These are phyloP conservation scores for Termitomyces sp. DNA, from an alignment of 768 basidiomycete species.

Conservation along the genomic window DNA sequence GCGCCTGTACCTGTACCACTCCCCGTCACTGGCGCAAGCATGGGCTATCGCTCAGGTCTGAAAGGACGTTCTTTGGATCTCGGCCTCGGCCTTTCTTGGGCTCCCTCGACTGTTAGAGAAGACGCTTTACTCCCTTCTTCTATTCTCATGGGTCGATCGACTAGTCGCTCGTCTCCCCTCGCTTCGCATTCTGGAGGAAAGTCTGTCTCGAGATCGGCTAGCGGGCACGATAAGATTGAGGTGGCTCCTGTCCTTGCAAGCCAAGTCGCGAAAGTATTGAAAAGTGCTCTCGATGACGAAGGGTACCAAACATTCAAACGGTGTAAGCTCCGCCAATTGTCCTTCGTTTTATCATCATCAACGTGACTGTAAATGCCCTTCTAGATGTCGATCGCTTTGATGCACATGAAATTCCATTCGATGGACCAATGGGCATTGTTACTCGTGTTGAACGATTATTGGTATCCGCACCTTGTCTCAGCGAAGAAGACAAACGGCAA, in stretches of 20 bases:
- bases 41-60: slow-evolving; percentile 36
- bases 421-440: slow-evolving; percentile 69
- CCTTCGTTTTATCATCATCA: slow-evolving; percentile 1
- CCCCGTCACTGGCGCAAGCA: slow-evolving; percentile 16
- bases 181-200: slow-evolving; percentile 12
- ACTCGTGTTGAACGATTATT: slow-evolving; percentile 57
- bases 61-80: slow-evolving; percentile 73
- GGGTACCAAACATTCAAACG: slow-evolving; percentile 51
- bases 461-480: slow-evolving; percentile 38
- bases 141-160: slow-evolving; percentile 28
- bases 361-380: slow-evolving; percentile 4
- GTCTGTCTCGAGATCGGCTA: slow-evolving; percentile 19
- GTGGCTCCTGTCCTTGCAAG: slow-evolving; percentile 31
- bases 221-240: slow-evolving; percentile 11
- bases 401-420: slow-evolving; percentile 67
- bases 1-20: slow-evolving; percentile 24
- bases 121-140: slow-evolving; percentile 55
- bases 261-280: slow-evolving; percentile 44
- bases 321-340: slow-evolving; percentile 40
- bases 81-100: slow-evolving; percentile 67
- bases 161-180: slow-evolving; percentile 23
- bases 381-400: slow-evolving; percentile 73
- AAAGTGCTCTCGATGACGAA: slow-evolving; percentile 37
- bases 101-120: slow-evolving; percentile 60
- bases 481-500: slow-evolving; percentile 39